Evolutionary conservation across 139 green algal genomes (phyloP), one percentile per base, ranked within the genome.

Genomic region (Chlorella sp.): DNA sequence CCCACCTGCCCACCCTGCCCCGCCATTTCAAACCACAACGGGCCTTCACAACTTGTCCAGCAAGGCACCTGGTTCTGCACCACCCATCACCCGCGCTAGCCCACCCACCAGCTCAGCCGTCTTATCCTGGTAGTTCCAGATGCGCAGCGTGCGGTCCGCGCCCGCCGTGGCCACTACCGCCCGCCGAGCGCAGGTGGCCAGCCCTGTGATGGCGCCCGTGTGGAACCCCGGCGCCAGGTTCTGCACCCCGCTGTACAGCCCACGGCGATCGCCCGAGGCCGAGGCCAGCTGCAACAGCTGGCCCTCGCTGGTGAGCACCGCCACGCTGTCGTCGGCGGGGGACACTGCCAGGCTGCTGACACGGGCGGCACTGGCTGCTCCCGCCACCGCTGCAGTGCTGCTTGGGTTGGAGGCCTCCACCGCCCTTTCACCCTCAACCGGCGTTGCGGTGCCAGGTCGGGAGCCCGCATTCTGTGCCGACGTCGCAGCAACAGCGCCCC

Each of bases 71-170:
- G 64, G 64, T 57, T 57, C 48, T 57, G 48, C 9, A 57, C 48
- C 48, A 57, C 48, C 48, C 48, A 57, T 57, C 48, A 57, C 5
- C 48, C 48, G 7, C 5, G 48, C 48, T 18, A 26, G 21, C 11
- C 5, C 64, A 83, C 71, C 11, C 79, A 92, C 90, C 81, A 95
- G 83, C 80, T 93, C 91, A 3, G 71, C 73, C 7, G 86, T 95
- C 86, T 92, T 94, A 61, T 99, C 96, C 36, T 92, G 48, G 81
- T 96, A 97, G 91, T 98, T 98, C 97, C 97, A 99, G 24, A 99
- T 86, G 36, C 96, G 94, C 68, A 99, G 90, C 32, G 94, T 94
- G 26, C 86, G 80, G 92, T 99, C 97, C 0, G 91, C 93, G 85
- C 93, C 95, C 87, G 94, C 96, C 0, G 95, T 97, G 3, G 91